phyloP scores from a whole-genome alignment of 441 rosid species.

The Euphorbia celastroides region DNA sequence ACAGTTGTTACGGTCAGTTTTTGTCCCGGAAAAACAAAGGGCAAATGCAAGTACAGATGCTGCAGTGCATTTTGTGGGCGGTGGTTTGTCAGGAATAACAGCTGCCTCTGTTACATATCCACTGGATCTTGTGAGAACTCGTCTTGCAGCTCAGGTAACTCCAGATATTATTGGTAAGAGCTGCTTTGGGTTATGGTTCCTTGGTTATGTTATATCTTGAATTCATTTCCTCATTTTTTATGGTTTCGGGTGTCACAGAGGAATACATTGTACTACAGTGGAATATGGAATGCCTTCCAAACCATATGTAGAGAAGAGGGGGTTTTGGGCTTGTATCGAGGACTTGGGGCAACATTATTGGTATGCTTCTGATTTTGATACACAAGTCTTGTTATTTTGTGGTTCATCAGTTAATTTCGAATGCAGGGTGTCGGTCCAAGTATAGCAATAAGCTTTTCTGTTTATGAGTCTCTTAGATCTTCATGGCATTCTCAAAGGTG shows the following conservation, averaged over 20 bases:
- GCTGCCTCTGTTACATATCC: constrained; percentile 93
- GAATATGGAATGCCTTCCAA: constrained; percentile 64
- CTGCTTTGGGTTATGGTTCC: not conserved
- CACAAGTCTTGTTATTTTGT: not conserved
- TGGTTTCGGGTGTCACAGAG: constrained; percentile 46
- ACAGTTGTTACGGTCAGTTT: constrained; percentile 53
- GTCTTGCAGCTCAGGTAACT: constrained; percentile 93
- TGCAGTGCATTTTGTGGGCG: constrained; percentile 71
- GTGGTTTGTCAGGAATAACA: constrained; percentile 93
- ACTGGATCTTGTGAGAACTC: constrained; percentile 93
- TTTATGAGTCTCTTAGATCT: constrained; percentile 67
- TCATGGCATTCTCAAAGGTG: constrained; percentile 72
- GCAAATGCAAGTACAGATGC: constrained; percentile 32
- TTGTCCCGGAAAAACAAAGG: constrained; percentile 34
- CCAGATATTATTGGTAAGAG: constrained; percentile 14
- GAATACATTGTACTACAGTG: constrained; percentile 66
- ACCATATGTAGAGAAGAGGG: constrained; percentile 91
- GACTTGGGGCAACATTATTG: constrained; percentile 93
- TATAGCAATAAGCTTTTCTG: constrained; percentile 81
- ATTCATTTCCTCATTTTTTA: constrained; percentile 8
- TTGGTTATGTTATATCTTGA: not conserved
- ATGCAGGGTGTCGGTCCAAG: constrained; percentile 90
- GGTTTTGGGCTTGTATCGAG: constrained; percentile 73
- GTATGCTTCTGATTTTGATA: constrained; percentile 30
- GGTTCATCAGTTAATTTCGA: constrained; percentile 15